These are phyloP conservation scores for Kwoniella bestiolae DNA, from an alignment of 768 basidiomycete species.

Conservation along the genomic window DNA sequence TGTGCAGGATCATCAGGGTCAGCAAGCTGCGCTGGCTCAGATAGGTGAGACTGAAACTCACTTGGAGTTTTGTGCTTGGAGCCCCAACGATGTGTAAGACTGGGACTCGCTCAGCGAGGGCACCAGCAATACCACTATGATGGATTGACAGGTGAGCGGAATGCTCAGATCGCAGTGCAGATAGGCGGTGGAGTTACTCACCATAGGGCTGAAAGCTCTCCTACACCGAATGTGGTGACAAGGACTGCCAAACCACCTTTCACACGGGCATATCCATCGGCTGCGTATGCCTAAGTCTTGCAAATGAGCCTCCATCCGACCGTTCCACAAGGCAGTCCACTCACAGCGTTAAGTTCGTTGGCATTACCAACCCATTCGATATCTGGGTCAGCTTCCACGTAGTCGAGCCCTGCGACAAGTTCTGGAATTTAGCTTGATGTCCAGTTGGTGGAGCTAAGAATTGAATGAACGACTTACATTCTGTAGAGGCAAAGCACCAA, in stretches of 20 bases:
- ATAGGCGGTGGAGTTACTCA: conserved; percentile 9
- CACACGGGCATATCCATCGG: conserved; percentile 89
- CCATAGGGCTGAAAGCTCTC: conserved; percentile 78
- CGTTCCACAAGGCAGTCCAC: neutral
- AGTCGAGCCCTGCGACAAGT: conserved; percentile 63
- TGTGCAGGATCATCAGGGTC: neutral
- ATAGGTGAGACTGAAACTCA: conserved; percentile 42
- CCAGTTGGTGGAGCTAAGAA: neutral
- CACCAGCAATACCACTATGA: conserved; percentile 67
- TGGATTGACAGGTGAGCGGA: conserved; percentile 61
- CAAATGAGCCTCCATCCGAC: conserved; percentile 61
- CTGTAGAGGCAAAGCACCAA: neutral
- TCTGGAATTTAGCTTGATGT: neutral
- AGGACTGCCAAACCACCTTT: conserved; percentile 64
- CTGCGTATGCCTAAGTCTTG: conserved; percentile 70
- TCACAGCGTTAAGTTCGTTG: conserved; percentile 54
- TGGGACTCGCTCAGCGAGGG: conserved; percentile 77
- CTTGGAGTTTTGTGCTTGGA: conserved; percentile 75
- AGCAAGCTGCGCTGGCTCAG: too few species aligned
- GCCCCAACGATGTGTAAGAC: conserved; percentile 85
- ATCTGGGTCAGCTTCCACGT: conserved; percentile 73
- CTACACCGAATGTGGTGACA: conserved; percentile 86
- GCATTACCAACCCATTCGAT: conserved; percentile 84
- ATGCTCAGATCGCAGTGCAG: neutral
- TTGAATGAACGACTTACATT: neutral